A percentile compares a stretch with the other conserved stretches of the same genome.
Evolutionary conservation across 1,284 basidiomycete species (phyloP).

Genomic region (Microbotryomycetes sp.): DNA sequence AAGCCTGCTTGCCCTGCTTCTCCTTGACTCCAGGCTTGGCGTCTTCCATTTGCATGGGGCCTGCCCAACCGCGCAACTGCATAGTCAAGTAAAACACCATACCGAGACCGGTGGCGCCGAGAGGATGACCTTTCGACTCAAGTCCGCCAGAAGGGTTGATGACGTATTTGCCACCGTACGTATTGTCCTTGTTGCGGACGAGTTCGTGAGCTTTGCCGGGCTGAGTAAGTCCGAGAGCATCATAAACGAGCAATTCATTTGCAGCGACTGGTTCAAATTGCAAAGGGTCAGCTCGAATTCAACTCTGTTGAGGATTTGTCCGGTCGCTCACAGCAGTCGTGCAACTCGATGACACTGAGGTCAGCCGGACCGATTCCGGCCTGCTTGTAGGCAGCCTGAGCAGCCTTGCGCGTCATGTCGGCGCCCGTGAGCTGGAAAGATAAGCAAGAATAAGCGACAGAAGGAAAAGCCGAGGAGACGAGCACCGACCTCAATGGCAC

Average conservation of each 20-base stretch:
- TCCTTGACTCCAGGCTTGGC: constrained; percentile 54
- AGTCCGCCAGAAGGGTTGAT: constrained; percentile 76
- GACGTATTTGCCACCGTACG: constrained; percentile 82
- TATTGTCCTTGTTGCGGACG: constrained; percentile 70
- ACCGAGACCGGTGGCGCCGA: constrained; percentile 75
- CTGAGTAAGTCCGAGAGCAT: constrained; percentile 68
- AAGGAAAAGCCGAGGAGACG: too few species aligned
- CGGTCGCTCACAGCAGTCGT: constrained; percentile 71
- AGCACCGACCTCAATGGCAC: constrained; percentile 61
- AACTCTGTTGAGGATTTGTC: constrained; percentile 44
- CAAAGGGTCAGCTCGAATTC: neutral
- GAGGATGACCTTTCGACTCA: constrained; percentile 68
- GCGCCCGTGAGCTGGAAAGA: constrained; percentile 17
- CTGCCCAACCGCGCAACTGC: constrained; percentile 45
- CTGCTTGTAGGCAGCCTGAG: constrained; percentile 62
- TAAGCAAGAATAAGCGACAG: neutral
- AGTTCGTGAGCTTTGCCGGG: constrained; percentile 64
- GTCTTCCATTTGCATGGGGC: constrained; percentile 55
- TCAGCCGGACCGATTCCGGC: constrained; percentile 64
- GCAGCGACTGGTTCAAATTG: constrained; percentile 29
- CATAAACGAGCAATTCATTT: constrained; percentile 65
- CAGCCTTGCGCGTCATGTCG: constrained; percentile 62
- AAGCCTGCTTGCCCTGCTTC: constrained; percentile 60
- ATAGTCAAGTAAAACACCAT: constrained; percentile 81
- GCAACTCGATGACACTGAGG: constrained; percentile 75